Evolutionary conservation across 2,329 filamentous ascomycete genomes (phyloP), one percentile per base, ranked within the genome.

Genomic region (Ciborinia camelliae): DNA sequence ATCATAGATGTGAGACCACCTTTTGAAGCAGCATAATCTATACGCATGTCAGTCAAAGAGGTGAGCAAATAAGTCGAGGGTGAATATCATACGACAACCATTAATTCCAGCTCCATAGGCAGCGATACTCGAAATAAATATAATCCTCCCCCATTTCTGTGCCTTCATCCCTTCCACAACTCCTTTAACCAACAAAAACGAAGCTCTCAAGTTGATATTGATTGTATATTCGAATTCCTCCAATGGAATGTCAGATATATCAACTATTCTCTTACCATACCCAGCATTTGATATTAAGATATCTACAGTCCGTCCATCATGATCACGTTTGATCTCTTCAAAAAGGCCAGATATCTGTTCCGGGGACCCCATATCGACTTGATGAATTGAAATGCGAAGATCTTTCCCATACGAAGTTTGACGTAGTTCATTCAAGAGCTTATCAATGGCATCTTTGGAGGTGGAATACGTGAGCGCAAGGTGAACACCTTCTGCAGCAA

Each of bases 241-340:
- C 14, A 72, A 45, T 6, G 72, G 65, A 59, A 73, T 73, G 43
- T 73, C 72, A 48, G 65, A 70, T 47, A 73, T 59, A 67, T 73
- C 68, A 6, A 69, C 65, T 64, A 87, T 82, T n/a, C 86, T 80
- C 71, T 86, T 86, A 48, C 86, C 87, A 68, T 87, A 82, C 0
- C 87, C 87, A 1, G 88, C 88, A 71, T 90, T 90, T 12, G 83
- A 84, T 32, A 90, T 75, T 3, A 90, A 77, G 28, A 90, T 88
- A 70, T 89, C 67, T 7, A 67, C 84, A 0, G 85, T 84, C 2
- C 35, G 62, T 3, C 79, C 78, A 6, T 71, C 78, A 72, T 89
- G 85, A 59, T 81, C 72, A 0, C 76, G 71, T 55, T 80, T 76
- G 51, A 89, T 82, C 63, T 86, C 80, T 18, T 77, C 69, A 64